Percentiles rank a stretch among this genome's conserved stretches.
Conservation (phyloP, 192 early-diverging fungal species). For the Backusella tarrabulga region DNA sequence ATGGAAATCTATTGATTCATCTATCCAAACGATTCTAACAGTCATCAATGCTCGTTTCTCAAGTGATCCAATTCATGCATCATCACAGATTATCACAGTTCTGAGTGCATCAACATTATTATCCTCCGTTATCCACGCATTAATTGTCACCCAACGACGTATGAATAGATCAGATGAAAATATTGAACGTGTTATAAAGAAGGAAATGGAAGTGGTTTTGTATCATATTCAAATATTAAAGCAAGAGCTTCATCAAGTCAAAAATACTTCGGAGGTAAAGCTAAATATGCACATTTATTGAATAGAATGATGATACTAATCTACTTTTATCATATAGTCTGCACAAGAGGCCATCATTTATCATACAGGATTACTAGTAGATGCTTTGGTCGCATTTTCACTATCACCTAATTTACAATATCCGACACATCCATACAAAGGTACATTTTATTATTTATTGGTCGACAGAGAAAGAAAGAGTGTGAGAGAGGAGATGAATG, state of each 20-base stretch:
- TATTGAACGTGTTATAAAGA: constrained; percentile 6
- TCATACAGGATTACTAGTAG: neutral
- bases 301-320: neutral
- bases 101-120: constrained; percentile 16
- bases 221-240: constrained; percentile 13
- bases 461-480: neutral
- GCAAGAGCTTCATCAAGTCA: neutral
- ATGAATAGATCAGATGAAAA: neutral
- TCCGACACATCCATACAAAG: constrained; percentile 7
- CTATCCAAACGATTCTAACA: constrained; percentile 7
- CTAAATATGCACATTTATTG: neutral
- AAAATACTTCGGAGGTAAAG: neutral
- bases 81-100: constrained; percentile 5
- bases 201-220: neutral
- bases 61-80: neutral
- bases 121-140: constrained; percentile 6
- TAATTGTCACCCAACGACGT: neutral
- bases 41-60: neutral
- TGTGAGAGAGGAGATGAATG: neutral
- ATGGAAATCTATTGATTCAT: constrained; percentile 13
- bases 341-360: constrained; percentile 9
- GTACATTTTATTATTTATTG: neutral
- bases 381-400: neutral
- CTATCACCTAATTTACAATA: neutral
- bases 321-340: neutral